Conservation (phyloP, 768 basidiomycete species). For the Guyanaporus albipodus region DNA sequence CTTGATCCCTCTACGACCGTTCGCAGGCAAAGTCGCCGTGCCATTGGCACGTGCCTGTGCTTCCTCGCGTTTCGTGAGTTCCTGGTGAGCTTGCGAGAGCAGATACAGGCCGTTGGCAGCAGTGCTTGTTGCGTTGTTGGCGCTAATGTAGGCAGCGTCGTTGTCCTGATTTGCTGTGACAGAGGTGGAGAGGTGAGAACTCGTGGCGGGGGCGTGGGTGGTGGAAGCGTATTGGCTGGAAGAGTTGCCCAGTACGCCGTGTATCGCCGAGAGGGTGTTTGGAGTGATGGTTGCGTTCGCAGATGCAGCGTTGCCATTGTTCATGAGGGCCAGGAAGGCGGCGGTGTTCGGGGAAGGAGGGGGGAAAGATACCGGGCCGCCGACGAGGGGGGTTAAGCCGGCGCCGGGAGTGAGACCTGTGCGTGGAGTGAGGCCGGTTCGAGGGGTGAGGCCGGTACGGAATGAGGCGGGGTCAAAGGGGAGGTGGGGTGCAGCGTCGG, state of each 20-base stretch:
- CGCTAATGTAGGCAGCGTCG: slow-evolving; percentile 35
- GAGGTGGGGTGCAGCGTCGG: slow-evolving; percentile 33
- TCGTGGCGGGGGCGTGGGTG: slow-evolving; percentile 33
- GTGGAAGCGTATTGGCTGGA: slow-evolving; percentile 26
- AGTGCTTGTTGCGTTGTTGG: slow-evolving; percentile 57
- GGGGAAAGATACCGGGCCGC: slow-evolving; percentile 72
- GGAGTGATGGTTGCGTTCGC: slow-evolving; percentile 54
- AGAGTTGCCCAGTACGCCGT: slow-evolving; percentile 60
- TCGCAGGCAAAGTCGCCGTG: slow-evolving; percentile 28
- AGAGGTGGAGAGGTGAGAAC: slow-evolving; percentile 35
- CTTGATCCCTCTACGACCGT: slow-evolving; percentile 55
- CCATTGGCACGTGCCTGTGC: slow-evolving; percentile 60
- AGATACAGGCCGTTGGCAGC: slow-evolving; percentile 93
- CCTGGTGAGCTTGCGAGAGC: slow-evolving; percentile 92
- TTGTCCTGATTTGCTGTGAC: slow-evolving; percentile 34
- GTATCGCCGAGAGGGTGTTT: slow-evolving; percentile 57
- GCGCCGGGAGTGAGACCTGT: slow-evolving; percentile 75
- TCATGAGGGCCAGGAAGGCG: slow-evolving; percentile 90
- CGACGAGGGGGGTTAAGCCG: slow-evolving; percentile 78
- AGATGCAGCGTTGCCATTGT: slow-evolving; percentile 41
- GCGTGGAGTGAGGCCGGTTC: slow-evolving; percentile 83
- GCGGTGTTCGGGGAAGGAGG: slow-evolving; percentile 85
- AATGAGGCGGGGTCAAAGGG: slow-evolving; percentile 69
- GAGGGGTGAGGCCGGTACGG: slow-evolving; percentile 83
- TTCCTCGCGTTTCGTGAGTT: slow-evolving; percentile 93